Evolutionary conservation across 2,329 filamentous ascomycete species (phyloP).

Genomic region (Scedosporium boydii): DNA sequence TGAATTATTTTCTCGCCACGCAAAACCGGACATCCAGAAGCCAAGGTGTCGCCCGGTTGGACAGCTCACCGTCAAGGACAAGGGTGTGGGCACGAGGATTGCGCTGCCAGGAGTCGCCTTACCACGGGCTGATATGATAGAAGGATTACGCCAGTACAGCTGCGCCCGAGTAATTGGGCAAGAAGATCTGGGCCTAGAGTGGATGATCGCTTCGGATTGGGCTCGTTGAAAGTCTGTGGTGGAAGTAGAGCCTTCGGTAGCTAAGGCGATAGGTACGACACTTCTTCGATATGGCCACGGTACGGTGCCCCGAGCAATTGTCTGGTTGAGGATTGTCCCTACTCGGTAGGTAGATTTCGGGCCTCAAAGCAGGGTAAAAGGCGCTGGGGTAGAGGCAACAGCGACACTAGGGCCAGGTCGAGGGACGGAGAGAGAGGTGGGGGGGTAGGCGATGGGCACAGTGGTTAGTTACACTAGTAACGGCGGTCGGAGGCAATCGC

Average conservation of each 20-base stretch:
- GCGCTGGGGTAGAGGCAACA: not conserved
- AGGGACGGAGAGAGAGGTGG: not conserved
- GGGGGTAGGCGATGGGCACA: not conserved
- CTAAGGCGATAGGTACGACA: not conserved
- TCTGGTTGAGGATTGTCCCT: not conserved
- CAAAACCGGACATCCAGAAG: not conserved
- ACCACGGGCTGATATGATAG: not conserved
- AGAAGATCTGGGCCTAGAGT: not conserved
- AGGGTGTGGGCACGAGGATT: not conserved
- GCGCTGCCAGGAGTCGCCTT: constrained; percentile 1
- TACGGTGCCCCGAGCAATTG: not conserved
- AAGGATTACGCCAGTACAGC: not conserved
- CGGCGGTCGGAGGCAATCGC: not conserved
- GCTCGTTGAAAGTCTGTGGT: not conserved
- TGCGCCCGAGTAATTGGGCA: not conserved
- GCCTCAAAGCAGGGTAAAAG: not conserved
- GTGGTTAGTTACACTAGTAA: constrained; percentile 3
- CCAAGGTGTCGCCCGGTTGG: not conserved
- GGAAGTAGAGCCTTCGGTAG: not conserved
- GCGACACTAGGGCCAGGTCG: not conserved
- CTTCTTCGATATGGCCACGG: not conserved
- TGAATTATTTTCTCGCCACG: not conserved
- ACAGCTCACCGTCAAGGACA: not conserved
- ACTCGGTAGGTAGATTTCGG: not conserved
- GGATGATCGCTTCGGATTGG: not conserved